These are phyloP conservation scores for Exophiala viscosa DNA, from an alignment of 2,329 filamentous ascomycete species.

Conservation along the genomic window DNA sequence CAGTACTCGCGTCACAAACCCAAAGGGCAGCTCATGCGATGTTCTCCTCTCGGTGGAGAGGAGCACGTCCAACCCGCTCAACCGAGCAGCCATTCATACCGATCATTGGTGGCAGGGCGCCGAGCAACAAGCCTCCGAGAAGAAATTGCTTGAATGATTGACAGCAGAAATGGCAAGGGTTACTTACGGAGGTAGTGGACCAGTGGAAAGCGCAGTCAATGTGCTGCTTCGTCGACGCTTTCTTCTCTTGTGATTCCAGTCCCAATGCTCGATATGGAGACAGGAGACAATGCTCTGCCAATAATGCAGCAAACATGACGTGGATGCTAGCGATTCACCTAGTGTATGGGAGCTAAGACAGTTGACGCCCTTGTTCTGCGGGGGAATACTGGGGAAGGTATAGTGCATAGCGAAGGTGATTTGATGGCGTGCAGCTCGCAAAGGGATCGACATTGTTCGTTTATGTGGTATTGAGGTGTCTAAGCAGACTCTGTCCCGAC, in stretches of 20 bases:
- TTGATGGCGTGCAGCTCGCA: slow-evolving; percentile 6
- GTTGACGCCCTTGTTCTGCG: slow-evolving; percentile 5
- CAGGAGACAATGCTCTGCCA: neutral
- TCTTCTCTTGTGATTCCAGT: neutral
- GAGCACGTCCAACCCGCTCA: slow-evolving; percentile 24
- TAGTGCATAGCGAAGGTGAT: slow-evolving; percentile 2
- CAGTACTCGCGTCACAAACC: slow-evolving; percentile 15
- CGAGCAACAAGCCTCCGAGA: slow-evolving; percentile 1
- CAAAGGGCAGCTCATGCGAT: slow-evolving; percentile 13
- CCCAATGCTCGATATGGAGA: slow-evolving; percentile 10
- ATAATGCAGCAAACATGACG: neutral
- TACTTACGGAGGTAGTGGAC: slow-evolving; percentile 8
- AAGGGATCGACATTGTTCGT: neutral
- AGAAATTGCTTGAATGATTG: slow-evolving; percentile 18
- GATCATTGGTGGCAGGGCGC: slow-evolving; percentile 5
- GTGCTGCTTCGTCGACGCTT: neutral
- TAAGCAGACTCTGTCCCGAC: too few relatives aligned
- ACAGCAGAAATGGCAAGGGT: slow-evolving; percentile 6
- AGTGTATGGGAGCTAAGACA: slow-evolving; percentile 13
- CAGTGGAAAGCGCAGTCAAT: slow-evolving; percentile 10
- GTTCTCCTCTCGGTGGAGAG: slow-evolving; percentile 27
- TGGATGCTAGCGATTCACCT: slow-evolving; percentile 15
- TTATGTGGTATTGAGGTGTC: too few relatives aligned
- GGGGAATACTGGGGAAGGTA: slow-evolving; percentile 25
- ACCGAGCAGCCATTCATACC: slow-evolving; percentile 14